phyloP scores from a whole-genome alignment of 2,329 filamentous ascomycete genomes.

The Didymella pomorum region DNA sequence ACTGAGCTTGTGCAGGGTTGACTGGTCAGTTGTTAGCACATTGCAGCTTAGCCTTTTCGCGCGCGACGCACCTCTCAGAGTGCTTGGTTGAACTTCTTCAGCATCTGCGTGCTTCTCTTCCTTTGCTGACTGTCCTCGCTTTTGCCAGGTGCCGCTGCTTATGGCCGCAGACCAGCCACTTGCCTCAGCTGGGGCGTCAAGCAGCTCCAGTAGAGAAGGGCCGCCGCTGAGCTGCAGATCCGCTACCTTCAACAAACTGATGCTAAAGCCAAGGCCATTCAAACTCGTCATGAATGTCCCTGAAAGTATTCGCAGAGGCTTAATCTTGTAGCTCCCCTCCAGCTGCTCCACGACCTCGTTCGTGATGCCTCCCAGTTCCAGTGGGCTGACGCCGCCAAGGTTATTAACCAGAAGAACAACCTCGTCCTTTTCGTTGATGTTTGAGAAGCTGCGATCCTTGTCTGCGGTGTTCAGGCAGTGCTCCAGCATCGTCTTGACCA shows the following conservation, averaged over 20 bases:
- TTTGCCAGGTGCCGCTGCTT: slow-evolving; percentile 66
- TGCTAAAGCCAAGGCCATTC: slow-evolving; percentile 75
- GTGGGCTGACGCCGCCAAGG: slow-evolving; percentile 73
- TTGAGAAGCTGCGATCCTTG: slow-evolving; percentile 73
- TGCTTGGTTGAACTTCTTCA: slow-evolving; percentile 60
- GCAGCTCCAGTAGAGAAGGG: slow-evolving; percentile 69
- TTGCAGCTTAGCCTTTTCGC: not conserved
- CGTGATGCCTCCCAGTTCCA: slow-evolving; percentile 77
- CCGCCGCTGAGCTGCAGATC: slow-evolving; percentile 66
- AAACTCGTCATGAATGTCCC: slow-evolving; percentile 77
- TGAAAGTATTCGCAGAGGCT: slow-evolving; percentile 67
- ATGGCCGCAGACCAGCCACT: slow-evolving; percentile 72
- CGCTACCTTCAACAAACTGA: slow-evolving; percentile 69
- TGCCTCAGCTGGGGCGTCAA: slow-evolving; percentile 73
- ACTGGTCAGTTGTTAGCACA: slow-evolving; percentile 48
- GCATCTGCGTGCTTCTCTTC: slow-evolving; percentile 53
- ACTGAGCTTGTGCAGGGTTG: slow-evolving; percentile 61
- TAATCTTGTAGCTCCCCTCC: slow-evolving; percentile 64
- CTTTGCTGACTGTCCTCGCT: slow-evolving; percentile 52
- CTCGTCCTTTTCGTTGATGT: slow-evolving; percentile 67
- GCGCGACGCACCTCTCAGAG: slow-evolving; percentile 57
- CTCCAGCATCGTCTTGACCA: slow-evolving; percentile 67
- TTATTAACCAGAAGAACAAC: slow-evolving; percentile 78
- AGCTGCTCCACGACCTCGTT: slow-evolving; percentile 71
- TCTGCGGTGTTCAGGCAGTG: slow-evolving; percentile 70